Conservation (phyloP, 2,329 filamentous ascomycete genomes). For the Fusarium udum region DNA sequence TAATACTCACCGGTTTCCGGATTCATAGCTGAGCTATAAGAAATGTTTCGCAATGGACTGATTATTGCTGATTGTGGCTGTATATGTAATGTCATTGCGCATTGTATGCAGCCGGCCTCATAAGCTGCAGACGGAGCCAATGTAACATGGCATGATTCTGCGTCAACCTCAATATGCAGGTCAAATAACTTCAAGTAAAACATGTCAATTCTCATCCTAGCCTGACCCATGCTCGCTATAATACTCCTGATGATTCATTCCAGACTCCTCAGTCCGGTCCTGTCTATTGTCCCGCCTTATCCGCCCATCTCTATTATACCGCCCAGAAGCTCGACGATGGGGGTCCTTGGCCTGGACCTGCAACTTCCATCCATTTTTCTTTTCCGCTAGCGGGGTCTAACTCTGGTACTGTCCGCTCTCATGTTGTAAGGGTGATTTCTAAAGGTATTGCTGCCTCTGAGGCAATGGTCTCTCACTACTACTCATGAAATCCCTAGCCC, state of each 20-base stretch:
- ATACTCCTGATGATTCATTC: conserved; percentile 28
- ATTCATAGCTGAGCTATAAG: not conserved
- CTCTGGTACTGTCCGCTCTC: conserved; percentile 4
- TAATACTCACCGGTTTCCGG: not conserved
- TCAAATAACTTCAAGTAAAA: not conserved
- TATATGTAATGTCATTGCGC: not conserved
- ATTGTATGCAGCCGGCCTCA: conserved; percentile 10
- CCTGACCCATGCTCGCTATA: conserved; percentile 38
- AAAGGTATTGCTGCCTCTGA: not conserved
- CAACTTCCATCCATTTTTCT: conserved; percentile 12
- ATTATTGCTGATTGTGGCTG: not conserved
- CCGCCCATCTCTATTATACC: conserved; percentile 7
- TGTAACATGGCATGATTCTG: not conserved
- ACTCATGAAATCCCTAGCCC: conserved; percentile 29
- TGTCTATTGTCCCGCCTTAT: conserved; percentile 22
- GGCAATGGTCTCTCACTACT: not conserved
- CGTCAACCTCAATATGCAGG: not conserved
- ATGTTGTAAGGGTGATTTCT: not conserved
- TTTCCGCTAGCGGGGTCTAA: conserved; percentile 13
- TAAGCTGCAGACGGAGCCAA: not conserved
- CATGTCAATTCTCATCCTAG: conserved; percentile 8
- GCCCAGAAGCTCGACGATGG: not conserved
- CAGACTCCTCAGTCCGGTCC: conserved; percentile 16
- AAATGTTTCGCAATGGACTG: not conserved
- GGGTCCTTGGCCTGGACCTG: conserved; percentile 1